Conservation (phyloP, 2,329 filamentous ascomycete species). For the Penicillium sp. region DNA sequence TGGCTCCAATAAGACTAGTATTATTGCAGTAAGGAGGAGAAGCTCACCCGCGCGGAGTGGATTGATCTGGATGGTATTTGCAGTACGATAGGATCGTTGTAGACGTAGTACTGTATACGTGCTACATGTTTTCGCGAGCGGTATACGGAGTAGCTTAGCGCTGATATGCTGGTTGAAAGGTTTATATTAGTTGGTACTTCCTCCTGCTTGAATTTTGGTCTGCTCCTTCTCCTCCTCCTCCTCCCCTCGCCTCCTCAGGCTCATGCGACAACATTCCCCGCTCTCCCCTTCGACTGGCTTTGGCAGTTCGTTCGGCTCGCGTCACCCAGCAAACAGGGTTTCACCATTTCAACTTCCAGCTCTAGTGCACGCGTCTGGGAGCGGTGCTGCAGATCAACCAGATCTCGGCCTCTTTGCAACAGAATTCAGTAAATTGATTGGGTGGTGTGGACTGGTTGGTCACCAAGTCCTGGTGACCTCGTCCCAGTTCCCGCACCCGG, state of each 20-base stretch:
- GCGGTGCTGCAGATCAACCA: slow-evolving; percentile 3
- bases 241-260: not conserved
- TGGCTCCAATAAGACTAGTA: slow-evolving; percentile 5
- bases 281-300: not conserved
- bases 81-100: not conserved
- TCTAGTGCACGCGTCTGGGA: not conserved
- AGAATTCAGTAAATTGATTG: not conserved
- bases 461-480: slow-evolving; percentile 11
- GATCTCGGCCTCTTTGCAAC: not conserved
- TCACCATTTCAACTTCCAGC: not conserved
- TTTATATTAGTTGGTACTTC: not conserved
- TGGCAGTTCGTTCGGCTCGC: not conserved
- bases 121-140: not conserved
- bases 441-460: slow-evolving; percentile 1
- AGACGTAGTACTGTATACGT: not conserved
- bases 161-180: not conserved
- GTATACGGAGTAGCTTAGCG: not conserved
- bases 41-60: not conserved
- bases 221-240: slow-evolving; percentile 10
- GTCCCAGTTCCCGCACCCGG: slow-evolving; percentile 4
- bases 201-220: not conserved
- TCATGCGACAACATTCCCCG: not conserved
- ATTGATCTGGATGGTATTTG: not conserved
- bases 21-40: slow-evolving; percentile 6
- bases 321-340: not conserved